A percentile compares a stretch with the other conserved stretches of the same genome.
Conservation (phyloP, 164 flowering plant genomes). For the Taxillus chinensis region DNA sequence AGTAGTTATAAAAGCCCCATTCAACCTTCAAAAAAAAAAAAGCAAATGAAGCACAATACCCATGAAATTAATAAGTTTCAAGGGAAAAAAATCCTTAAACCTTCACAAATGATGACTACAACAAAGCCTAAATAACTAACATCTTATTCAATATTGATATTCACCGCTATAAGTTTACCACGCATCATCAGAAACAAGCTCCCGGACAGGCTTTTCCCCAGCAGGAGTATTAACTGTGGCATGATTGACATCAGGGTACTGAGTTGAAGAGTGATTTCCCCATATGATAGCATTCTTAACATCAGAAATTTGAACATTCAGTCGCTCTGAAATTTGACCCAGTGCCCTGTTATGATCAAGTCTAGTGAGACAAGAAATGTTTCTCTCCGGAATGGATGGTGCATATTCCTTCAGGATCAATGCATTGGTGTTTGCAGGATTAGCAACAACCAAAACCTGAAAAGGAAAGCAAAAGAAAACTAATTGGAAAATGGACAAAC, state of each 20-base stretch:
- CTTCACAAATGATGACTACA: too few species aligned
- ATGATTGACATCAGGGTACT: conserved; percentile 84
- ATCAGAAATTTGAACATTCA: conserved; percentile 80
- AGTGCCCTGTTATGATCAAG: conserved; percentile 97
- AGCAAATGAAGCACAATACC: too few species aligned
- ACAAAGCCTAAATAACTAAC: too few species aligned
- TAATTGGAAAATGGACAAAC: background rate
- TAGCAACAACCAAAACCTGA: conserved; percentile 97
- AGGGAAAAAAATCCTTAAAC: too few species aligned
- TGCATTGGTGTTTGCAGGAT: conserved; percentile 99
- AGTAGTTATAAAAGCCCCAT: conserved; percentile 67
- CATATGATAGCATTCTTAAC: conserved; percentile 94
- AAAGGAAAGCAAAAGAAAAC: background rate
- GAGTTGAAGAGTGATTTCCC: conserved; percentile 97
- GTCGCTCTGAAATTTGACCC: conserved; percentile 90
- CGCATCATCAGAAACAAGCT: conserved; percentile 74
- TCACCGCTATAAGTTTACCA: conserved; percentile 15
- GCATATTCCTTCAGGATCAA: conserved; percentile 97
- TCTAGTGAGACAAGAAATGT: conserved; percentile 85
- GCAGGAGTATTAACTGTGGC: conserved; percentile 67
- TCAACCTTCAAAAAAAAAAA: conserved; percentile 53
- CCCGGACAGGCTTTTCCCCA: conserved; percentile 80
- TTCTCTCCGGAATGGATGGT: conserved; percentile 74
- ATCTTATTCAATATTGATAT: too few species aligned
- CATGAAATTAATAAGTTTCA: too few species aligned